A percentile compares a stretch with the other conserved stretches of the same genome.
Evolutionary conservation across 2,329 filamentous ascomycete species (phyloP).

Genomic region (Endothia cerciana): DNA sequence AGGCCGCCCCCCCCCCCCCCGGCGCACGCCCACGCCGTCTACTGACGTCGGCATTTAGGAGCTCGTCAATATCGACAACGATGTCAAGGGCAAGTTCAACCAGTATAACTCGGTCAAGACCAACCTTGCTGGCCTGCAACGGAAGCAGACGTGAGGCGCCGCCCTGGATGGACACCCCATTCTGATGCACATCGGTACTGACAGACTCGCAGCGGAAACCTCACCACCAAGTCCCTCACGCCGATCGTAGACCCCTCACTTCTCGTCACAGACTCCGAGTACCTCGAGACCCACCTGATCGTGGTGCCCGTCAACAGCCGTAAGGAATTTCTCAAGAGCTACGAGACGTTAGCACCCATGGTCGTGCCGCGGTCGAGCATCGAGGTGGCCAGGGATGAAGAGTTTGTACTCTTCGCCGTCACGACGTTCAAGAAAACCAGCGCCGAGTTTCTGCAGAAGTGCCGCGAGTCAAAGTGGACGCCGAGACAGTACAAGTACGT

Average conservation of each 20-base stretch:
- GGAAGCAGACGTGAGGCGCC: constrained; percentile 77
- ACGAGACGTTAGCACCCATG: constrained; percentile 88
- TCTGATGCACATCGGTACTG: neutral
- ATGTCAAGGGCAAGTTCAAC: constrained; percentile 91
- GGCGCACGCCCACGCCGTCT: neutral
- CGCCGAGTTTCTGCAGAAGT: constrained; percentile 87
- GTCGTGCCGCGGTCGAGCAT: constrained; percentile 88
- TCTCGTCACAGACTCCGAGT: constrained; percentile 89
- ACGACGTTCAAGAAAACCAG: constrained; percentile 93
- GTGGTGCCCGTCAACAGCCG: constrained; percentile 79
- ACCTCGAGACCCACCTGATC: constrained; percentile 92
- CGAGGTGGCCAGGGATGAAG: constrained; percentile 82
- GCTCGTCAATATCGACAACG: constrained; percentile 88
- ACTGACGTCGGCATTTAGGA: constrained; percentile 58
- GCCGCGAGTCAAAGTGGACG: constrained; percentile 90
- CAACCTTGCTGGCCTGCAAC: constrained; percentile 77
- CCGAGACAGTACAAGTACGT: constrained; percentile 93
- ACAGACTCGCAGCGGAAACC: constrained; percentile 70
- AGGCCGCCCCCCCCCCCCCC: constrained; percentile 18
- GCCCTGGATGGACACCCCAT: neutral
- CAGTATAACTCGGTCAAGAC: constrained; percentile 94
- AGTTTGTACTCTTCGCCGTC: constrained; percentile 86
- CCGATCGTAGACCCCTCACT: constrained; percentile 81
- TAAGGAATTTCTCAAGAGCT: constrained; percentile 87
- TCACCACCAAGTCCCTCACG: constrained; percentile 91